Conservation (phyloP, 2,329 filamentous ascomycete species). For the Phialemoniopsis sp. region DNA sequence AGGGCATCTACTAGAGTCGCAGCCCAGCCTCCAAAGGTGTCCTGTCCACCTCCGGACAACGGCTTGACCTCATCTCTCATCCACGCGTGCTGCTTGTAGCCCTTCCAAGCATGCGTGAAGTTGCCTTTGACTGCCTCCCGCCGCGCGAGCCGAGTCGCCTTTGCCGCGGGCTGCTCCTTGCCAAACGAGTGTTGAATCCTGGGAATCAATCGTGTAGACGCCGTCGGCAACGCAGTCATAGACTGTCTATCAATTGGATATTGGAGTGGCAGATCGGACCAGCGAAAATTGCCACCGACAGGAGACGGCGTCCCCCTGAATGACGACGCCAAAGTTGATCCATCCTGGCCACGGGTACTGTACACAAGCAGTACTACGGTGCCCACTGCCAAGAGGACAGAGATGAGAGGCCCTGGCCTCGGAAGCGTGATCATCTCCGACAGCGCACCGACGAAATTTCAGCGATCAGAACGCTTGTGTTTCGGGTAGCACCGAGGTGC, state of each 20-base stretch:
- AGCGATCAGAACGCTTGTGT: too few species aligned
- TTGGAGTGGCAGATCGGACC: conserved; percentile 8
- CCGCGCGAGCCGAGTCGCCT: conserved; percentile 19
- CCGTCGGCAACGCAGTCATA: conserved; percentile 6
- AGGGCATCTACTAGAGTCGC: conserved; percentile 49
- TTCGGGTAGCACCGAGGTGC: too few species aligned
- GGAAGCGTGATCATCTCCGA: too few species aligned
- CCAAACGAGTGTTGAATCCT: conserved; percentile 28
- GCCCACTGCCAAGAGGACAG: too few species aligned
- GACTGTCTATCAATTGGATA: conserved; percentile 8
- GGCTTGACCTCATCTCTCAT: conserved; percentile 42
- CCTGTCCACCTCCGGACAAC: conserved; percentile 32
- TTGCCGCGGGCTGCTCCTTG: conserved; percentile 14
- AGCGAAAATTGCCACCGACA: conserved; percentile 9
- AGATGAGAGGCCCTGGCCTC: too few species aligned
- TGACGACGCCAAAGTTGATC: too few species aligned
- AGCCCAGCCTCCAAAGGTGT: conserved; percentile 44
- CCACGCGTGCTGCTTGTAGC: conserved; percentile 43
- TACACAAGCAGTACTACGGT: too few species aligned
- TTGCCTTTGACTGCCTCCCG: conserved; percentile 24
- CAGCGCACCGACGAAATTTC: too few species aligned
- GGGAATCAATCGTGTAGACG: conserved; percentile 15
- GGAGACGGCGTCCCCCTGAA: too few species aligned
- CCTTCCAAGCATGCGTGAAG: conserved; percentile 33
- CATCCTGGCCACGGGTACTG: too few species aligned